These are phyloP conservation scores for Gautieria morchelliformis DNA, from an alignment of 768 basidiomycete species.

Conservation along the genomic window DNA sequence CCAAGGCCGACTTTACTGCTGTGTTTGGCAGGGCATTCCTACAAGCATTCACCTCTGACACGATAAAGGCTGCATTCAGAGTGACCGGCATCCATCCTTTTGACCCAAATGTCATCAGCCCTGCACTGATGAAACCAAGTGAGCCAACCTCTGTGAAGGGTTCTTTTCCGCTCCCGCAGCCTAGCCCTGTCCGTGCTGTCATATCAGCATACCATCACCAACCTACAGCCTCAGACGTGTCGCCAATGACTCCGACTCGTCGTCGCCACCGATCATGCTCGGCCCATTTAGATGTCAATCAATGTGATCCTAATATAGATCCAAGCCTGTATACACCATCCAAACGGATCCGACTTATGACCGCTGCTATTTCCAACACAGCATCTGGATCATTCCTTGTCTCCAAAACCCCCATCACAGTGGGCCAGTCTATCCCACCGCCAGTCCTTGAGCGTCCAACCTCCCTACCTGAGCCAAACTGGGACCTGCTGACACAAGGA, in stretches of 20 bases:
- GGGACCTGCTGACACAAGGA: not conserved
- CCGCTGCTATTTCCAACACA: constrained; percentile 12
- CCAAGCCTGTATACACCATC: constrained; percentile 15
- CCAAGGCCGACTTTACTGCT: constrained; percentile 28
- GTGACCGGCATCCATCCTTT: constrained; percentile 24
- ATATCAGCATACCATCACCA: constrained; percentile 7
- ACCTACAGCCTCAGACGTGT: not conserved
- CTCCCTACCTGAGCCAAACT: not conserved
- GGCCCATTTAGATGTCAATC: not conserved
- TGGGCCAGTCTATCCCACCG: not conserved
- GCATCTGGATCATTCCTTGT: constrained; percentile 20
- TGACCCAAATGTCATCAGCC: constrained; percentile 18
- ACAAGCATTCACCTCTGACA: constrained; percentile 13
- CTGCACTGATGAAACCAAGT: constrained; percentile 21
- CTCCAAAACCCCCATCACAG: constrained; percentile 10
- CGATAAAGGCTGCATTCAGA: constrained; percentile 21
- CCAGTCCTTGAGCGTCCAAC: constrained; percentile 10
- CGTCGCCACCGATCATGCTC: not conserved
- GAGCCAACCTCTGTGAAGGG: constrained; percentile 15
- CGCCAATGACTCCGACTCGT: not conserved
- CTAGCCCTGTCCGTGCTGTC: constrained; percentile 18
- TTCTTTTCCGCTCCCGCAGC: constrained; percentile 18
- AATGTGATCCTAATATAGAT: constrained; percentile 9
- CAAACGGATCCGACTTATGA: constrained; percentile 16
- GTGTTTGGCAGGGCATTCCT: constrained; percentile 26